Conservation (phyloP, 2,329 filamentous ascomycete species). For the Penicillium sp. region DNA sequence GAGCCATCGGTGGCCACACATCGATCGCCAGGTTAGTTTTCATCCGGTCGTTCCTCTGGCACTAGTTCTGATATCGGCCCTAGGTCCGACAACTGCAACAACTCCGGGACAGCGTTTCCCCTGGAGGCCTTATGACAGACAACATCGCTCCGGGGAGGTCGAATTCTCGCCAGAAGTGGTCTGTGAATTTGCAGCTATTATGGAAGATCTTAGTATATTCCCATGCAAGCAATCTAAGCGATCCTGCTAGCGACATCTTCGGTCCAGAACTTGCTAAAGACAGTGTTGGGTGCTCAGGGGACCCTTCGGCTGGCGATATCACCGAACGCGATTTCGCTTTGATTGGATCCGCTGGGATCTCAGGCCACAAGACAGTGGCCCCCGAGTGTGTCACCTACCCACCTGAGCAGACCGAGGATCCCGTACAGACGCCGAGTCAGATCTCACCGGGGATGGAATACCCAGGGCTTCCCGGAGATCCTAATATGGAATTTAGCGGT, state of each 20-base stretch:
- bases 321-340: slow-evolving; percentile 34
- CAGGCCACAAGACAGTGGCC: slow-evolving; percentile 38
- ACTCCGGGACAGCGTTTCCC: slow-evolving; percentile 33
- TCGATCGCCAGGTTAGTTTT: slow-evolving; percentile 15
- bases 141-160: not conserved
- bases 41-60: not conserved
- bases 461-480: slow-evolving; percentile 1
- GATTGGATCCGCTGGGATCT: slow-evolving; percentile 39
- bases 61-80: not conserved
- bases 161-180: slow-evolving; percentile 21
- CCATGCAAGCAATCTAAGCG: slow-evolving; percentile 26
- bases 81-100: slow-evolving; percentile 25
- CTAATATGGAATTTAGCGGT: slow-evolving; percentile 4
- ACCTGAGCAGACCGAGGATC: slow-evolving; percentile 25
- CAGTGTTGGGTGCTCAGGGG: slow-evolving; percentile 5
- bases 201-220: slow-evolving; percentile 40
- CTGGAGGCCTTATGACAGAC: slow-evolving; percentile 12
- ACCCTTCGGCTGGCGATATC: slow-evolving; percentile 8
- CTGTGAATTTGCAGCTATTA: slow-evolving; percentile 35
- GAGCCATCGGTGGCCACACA: slow-evolving; percentile 37
- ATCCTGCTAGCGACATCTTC: slow-evolving; percentile 17
- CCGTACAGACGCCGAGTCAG: slow-evolving; percentile 3
- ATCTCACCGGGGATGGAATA: slow-evolving; percentile 7
- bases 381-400: slow-evolving; percentile 35
- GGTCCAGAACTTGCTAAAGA: slow-evolving; percentile 15